Evolutionary conservation across 257 asterid species (phyloP).

Genomic region (Pogostemon cablin): DNA sequence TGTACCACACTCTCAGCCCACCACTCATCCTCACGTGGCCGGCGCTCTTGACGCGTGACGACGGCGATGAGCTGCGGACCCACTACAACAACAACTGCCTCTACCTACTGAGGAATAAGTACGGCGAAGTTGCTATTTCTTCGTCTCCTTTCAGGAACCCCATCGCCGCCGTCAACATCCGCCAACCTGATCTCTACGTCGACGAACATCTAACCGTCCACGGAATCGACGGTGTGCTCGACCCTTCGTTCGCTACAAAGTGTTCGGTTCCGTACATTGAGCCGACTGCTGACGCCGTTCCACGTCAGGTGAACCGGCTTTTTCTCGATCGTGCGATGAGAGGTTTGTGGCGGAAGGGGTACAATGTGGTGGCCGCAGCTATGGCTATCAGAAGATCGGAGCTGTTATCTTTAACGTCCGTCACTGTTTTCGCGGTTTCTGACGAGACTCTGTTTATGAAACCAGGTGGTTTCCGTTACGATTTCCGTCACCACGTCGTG

Average conservation of each 20-base stretch:
- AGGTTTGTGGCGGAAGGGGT: slow-evolving; percentile 56
- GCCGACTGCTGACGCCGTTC: slow-evolving; percentile 30
- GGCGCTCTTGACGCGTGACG: slow-evolving; percentile 40
- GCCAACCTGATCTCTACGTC: slow-evolving; percentile 71
- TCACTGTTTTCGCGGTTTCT: slow-evolving; percentile 66
- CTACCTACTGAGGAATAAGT: slow-evolving; percentile 39
- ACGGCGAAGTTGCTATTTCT: slow-evolving; percentile 47
- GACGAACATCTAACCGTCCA: slow-evolving; percentile 60
- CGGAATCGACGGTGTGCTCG: slow-evolving; percentile 67
- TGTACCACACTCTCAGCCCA: slow-evolving; percentile 59
- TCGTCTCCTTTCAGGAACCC: slow-evolving; percentile 52
- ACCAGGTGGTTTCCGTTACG: slow-evolving; percentile 52
- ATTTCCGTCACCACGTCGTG: slow-evolving; percentile 64
- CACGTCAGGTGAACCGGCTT: slow-evolving; percentile 35
- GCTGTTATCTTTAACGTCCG: slow-evolving; percentile 46
- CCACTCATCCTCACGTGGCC: slow-evolving; percentile 55
- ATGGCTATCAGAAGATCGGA: slow-evolving; percentile 47
- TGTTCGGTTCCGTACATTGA: slow-evolving; percentile 40
- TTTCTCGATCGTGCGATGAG: slow-evolving; percentile 61
- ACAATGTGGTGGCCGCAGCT: slow-evolving; percentile 60
- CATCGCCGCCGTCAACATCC: slow-evolving; percentile 45
- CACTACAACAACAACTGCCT: slow-evolving; percentile 59
- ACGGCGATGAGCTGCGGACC: slow-evolving; percentile 53
- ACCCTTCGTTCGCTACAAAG: slow-evolving; percentile 49
- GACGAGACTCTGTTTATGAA: slow-evolving; percentile 50